These are phyloP conservation scores for Chlorella variabilis DNA, from an alignment of 163 green algal genomes.

Conservation along the genomic window DNA sequence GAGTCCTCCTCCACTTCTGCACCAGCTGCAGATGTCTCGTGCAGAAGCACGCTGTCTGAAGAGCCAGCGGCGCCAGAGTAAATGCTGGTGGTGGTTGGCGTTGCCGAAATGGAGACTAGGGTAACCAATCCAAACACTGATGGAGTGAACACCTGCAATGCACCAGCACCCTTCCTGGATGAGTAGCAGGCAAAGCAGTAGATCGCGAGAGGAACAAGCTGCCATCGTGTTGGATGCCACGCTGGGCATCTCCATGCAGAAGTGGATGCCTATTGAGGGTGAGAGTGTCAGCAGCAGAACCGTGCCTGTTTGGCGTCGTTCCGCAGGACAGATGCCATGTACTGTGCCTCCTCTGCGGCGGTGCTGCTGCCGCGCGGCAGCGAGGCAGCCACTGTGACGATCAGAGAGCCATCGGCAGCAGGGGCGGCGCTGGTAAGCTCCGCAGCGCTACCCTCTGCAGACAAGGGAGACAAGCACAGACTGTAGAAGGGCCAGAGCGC, in stretches of 20 bases:
- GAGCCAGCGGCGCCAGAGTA: background rate
- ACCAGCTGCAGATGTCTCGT: background rate
- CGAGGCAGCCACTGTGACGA: constrained; percentile 8
- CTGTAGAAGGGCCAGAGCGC: background rate
- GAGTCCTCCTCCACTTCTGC: too few relatives aligned
- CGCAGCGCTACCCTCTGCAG: constrained; percentile 33
- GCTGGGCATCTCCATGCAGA: too few relatives aligned
- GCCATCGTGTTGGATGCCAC: too few relatives aligned
- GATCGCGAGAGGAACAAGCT: background rate
- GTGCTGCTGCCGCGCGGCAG: constrained; percentile 22
- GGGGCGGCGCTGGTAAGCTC: background rate
- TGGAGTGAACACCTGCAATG: constrained; percentile 24
- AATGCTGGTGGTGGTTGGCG: background rate
- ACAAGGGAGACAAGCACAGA: background rate
- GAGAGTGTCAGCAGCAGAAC: too few relatives aligned
- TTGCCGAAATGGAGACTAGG: background rate
- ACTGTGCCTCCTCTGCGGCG: constrained; percentile 31
- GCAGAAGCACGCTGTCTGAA: background rate
- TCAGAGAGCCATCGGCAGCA: constrained; percentile 5
- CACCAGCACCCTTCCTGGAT: background rate
- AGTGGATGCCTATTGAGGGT: too few relatives aligned
- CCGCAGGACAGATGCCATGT: constrained; percentile 29
- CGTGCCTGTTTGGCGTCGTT: constrained; percentile 14
- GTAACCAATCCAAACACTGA: constrained; percentile 21
- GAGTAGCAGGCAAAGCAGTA: too few relatives aligned